Evolutionary conservation across 225 moss, liverwort and hornwort genomes (phyloP), one percentile per base, ranked within the genome.

Genomic region (Anthoceros angustus): DNA sequence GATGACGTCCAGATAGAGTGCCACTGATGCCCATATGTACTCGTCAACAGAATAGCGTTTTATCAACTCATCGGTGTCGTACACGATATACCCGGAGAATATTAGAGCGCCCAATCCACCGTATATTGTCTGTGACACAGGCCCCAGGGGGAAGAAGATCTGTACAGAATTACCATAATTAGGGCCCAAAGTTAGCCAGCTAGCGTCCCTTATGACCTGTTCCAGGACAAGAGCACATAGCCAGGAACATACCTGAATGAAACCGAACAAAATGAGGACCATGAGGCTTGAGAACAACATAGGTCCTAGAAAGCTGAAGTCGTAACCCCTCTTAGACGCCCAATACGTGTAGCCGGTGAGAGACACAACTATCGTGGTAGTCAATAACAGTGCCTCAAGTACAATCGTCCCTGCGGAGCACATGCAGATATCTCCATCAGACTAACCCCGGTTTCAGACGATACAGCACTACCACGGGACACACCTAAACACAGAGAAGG

Each of bases 11-110:
- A 98, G 80, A 72, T 98, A 98, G 75, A 98, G 68, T 14, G 91
- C 82, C 74, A 98, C 95, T 12, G 95, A 98, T n/a, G 95, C 95
- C 95, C 95, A 98, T 38, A 98, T 83, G 77, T 88, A 92, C 70
- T 98, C 85, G 41, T 98, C 95, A 50, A 82, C 80, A 9, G 68
- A 71, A 70, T 84, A 92, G 73, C 91, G 82, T 77, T 89, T 84
- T 74, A 98, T 92, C 61, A 98, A 78, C 72, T 98, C 89, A 71
- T 86, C 82, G 1, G 95, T 98, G n/a, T 98, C 92, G 46, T 98
- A 98, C 11, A 98, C 81, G 64, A 98, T 84, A 12, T 98, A 98
- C 41, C 78, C 92, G 70, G 86, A 88, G 82, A 98, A 98, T 62
- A 98, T 43, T 42, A 98, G 72, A 9, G 95, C 79, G 50, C 78